Conservation (phyloP, 2,329 filamentous ascomycete genomes). For the Setomelanomma holmii region DNA sequence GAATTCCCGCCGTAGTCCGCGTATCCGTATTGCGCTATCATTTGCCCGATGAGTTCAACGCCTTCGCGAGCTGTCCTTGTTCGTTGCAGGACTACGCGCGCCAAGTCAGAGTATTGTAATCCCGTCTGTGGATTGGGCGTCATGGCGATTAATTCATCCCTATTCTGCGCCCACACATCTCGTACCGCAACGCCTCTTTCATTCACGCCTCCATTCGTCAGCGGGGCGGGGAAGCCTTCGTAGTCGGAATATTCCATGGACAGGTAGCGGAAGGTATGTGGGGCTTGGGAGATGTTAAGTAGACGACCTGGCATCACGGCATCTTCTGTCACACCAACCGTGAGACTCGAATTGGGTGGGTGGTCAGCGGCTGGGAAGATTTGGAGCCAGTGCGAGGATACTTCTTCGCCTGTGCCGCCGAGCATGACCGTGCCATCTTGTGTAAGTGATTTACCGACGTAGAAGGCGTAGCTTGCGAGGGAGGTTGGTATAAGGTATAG, state of each 20-base stretch:
- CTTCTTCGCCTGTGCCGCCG: constrained; percentile 58
- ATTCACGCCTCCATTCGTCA: constrained; percentile 55
- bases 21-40: constrained; percentile 52
- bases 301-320: constrained; percentile 47
- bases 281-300: constrained; percentile 44
- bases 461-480: constrained; percentile 57
- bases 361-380: constrained; percentile 54
- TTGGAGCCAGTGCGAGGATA: constrained; percentile 57
- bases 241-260: constrained; percentile 51
- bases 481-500: constrained; percentile 15
- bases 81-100: constrained; percentile 51
- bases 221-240: constrained; percentile 53
- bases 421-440: constrained; percentile 53
- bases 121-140: constrained; percentile 52
- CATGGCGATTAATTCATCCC: constrained; percentile 50
- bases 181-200: constrained; percentile 52
- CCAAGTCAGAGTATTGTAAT: constrained; percentile 53
- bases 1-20: constrained; percentile 54
- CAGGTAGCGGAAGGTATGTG: constrained; percentile 44
- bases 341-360: constrained; percentile 51
- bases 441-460: constrained; percentile 56
- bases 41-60: constrained; percentile 52
- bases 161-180: constrained; percentile 53
- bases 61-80: constrained; percentile 51
- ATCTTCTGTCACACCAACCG: constrained; percentile 52